Conservation (phyloP, 192 early-diverging fungal genomes). For the Kappamyces sp. region DNA sequence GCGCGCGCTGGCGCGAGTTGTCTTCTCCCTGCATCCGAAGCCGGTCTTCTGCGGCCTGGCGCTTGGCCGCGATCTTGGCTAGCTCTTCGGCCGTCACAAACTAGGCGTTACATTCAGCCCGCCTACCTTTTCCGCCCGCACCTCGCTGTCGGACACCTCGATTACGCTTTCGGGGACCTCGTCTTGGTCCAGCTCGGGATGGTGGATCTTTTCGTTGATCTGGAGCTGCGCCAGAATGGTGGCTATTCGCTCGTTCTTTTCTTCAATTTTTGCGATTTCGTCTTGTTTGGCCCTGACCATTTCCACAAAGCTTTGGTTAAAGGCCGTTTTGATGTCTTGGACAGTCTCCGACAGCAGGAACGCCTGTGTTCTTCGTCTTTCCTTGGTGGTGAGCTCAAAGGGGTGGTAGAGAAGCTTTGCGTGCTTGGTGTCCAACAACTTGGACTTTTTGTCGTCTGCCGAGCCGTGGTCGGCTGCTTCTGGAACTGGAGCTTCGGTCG, state of each 20-base stretch:
- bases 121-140: slow-evolving; percentile 46
- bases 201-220: slow-evolving; percentile 40
- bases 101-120: slow-evolving; percentile 16
- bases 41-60: slow-evolving; percentile 44
- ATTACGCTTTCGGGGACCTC: slow-evolving; percentile 53
- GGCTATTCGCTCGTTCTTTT: slow-evolving; percentile 50
- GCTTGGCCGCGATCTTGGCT: slow-evolving; percentile 30
- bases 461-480: not conserved
- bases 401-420: slow-evolving; percentile 37
- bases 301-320: slow-evolving; percentile 46
- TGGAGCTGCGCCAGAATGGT: slow-evolving; percentile 44
- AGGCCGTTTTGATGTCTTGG: slow-evolving; percentile 41
- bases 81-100: slow-evolving; percentile 50
- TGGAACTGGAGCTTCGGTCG: no score
- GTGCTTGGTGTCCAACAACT: not conserved
- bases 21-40: slow-evolving; percentile 34
- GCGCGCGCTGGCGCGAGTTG: slow-evolving; percentile 47
- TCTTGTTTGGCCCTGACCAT: slow-evolving; percentile 41
- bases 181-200: slow-evolving; percentile 47
- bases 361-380: slow-evolving; percentile 44
- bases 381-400: slow-evolving; percentile 48
- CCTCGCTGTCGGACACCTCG: slow-evolving; percentile 46
- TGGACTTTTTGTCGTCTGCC: slow-evolving; percentile 1
- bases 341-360: slow-evolving; percentile 37
- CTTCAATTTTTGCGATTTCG: slow-evolving; percentile 52